These are phyloP conservation scores for Cynanchum wilfordii DNA, from an alignment of 257 asterid species.

Conservation along the genomic window DNA sequence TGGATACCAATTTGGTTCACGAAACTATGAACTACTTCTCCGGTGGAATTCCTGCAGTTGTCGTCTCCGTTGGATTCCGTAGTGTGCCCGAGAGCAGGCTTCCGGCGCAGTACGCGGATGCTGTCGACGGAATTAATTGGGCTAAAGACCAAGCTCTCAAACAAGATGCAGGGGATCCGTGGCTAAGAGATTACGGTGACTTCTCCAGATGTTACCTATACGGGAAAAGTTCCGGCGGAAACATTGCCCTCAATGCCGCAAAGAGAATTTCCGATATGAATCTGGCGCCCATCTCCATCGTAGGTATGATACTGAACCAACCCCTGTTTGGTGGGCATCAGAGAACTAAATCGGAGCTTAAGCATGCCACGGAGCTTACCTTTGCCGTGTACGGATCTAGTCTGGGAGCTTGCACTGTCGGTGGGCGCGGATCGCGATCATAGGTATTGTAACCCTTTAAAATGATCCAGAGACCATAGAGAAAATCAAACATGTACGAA, in stretches of 20 bases:
- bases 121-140: constrained; percentile 63
- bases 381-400: constrained; percentile 59
- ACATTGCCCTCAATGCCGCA: constrained; percentile 54
- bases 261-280: constrained; percentile 38
- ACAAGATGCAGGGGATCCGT: constrained; percentile 40
- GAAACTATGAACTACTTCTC: constrained; percentile 45
- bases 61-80: constrained; percentile 63
- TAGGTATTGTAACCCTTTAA: constrained; percentile 66
- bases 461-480: constrained; percentile 42
- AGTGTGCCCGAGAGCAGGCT: constrained; percentile 80
- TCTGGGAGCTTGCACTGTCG: constrained; percentile 91
- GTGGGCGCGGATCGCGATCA: constrained; percentile 70
- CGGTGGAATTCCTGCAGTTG: constrained; percentile 50
- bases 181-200: constrained; percentile 67
- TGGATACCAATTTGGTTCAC: constrained; percentile 38
- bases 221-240: constrained; percentile 65
- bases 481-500: constrained; percentile 51
- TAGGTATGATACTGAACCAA: constrained; percentile 59
- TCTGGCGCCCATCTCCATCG: constrained; percentile 39
- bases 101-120: constrained; percentile 87
- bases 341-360: constrained; percentile 69
- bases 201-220: constrained; percentile 61
- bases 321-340: constrained; percentile 66
- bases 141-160: constrained; percentile 40
- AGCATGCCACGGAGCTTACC: constrained; percentile 74